Evolutionary conservation across 495 filamentous ascomycete genomes (phyloP), one percentile per base, ranked within the genome.

Genomic region (Neurospora tetrasperma): DNA sequence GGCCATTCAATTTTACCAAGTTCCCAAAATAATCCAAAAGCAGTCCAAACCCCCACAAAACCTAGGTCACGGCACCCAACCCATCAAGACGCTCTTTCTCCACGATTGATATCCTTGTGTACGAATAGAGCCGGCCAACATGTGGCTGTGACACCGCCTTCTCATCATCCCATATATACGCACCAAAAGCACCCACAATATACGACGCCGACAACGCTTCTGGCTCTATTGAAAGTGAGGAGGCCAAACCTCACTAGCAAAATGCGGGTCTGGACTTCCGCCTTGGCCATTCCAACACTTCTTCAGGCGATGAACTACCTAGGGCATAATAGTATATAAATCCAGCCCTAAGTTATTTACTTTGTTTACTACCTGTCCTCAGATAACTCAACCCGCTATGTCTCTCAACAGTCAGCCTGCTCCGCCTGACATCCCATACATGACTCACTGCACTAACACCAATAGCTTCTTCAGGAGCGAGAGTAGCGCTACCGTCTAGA

Each of bases 91-190:
- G n/a, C 8, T 10, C 18, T n/a, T 4, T n/a, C 43, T 10, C n/a
- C 0, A 0, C 43, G 7, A 46, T 7, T 2, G 9, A 46, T 1
- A n/a, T 46, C 8, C 2, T 1, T n/a, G 0, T 10, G 18, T 46
- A 46, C 43, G 8, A n/a, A 10, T 46, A n/a, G 7, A 18, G 3
- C 7, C 43, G 18, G n/a, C n/a, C 43, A 7, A 44, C n/a, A 10
- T 3, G 0, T n/a, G 7, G 18, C n/a, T 44, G 2, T 9, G 8
- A 9, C 16, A 4, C 18, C 8, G 7, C 39, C 39, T 44, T 44
- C 43, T 44, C 43, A 44, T 3, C 43, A 44, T 44, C 43, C 18
- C 1, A 4, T 4, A n/a, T n/a, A 46, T n/a, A n/a, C 18, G 43
- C 18, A n/a, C 18, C 4, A 4, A 0, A n/a, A 46, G 1, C 1